Conservation (phyloP, 441 rosid species). For the Biscutella laevigata region DNA sequence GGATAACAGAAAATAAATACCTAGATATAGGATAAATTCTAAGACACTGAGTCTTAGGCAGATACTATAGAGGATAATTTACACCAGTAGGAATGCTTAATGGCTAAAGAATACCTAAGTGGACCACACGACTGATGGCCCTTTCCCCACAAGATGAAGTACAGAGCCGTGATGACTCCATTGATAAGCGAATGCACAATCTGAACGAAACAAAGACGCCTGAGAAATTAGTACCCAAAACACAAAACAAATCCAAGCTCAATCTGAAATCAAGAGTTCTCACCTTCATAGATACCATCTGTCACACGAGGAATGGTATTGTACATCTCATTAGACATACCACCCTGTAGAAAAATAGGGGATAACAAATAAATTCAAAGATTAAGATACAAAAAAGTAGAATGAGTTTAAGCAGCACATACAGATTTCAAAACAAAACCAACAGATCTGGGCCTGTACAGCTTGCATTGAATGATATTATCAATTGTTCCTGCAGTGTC, state of each 20-base stretch:
- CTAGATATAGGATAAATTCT: no score
- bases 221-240: neutral
- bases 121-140: constrained; percentile 93
- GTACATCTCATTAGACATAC: constrained; percentile 95
- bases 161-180: constrained; percentile 81
- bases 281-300: constrained; percentile 94
- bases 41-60: no score
- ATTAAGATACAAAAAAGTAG: neutral
- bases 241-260: no score
- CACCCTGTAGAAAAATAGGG: constrained; percentile 49
- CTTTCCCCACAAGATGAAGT: constrained; percentile 90
- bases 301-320: constrained; percentile 83
- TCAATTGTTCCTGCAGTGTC: constrained; percentile 98
- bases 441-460: constrained; percentile 93
- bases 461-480: constrained; percentile 79
- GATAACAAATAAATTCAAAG: constrained; percentile 4
- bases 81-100: no score
- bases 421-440: constrained; percentile 98
- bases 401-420: constrained; percentile 21
- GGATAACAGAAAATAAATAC: no score
- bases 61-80: no score
- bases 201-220: constrained; percentile 33
- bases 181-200: constrained; percentile 84
- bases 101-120: constrained; percentile 45
- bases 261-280: no score